Base-by-base conservation (phyloP, 2,329 filamentous ascomycete species). In the Scedosporium apiospermum region DNA sequence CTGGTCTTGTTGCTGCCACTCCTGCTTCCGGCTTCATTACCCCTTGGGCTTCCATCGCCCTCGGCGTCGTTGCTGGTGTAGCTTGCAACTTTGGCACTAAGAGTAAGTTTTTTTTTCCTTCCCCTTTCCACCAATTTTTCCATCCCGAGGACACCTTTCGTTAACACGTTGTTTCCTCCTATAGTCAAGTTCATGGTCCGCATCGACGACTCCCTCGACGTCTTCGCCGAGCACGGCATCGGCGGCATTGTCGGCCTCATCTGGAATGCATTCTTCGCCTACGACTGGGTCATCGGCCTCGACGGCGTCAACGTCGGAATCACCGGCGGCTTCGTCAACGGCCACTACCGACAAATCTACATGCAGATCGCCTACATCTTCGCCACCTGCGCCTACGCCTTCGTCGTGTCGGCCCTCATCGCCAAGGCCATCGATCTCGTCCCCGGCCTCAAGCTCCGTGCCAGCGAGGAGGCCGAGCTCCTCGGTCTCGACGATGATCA, bases 401-500 rank as follows among this genome's bases (percentile, higher is more conserved):
- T 93, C 71, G 81, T 86, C 70, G 80, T 95, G 69, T 90, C 87
- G 64, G 87, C 88, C 63, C 71, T 88, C 68, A 82, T 95, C 68
- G 90, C 90, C 65, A 90, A 88, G 76, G 71, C 77, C 70, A 89
- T 95, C 76, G 88, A 95, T 77, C 73, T 86, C 66, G 80, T 92
- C 23, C 90, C 90, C 27, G 90, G 90, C 57, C 83, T 95, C 21
- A 84, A 91, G 73, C 88, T 95, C 57, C 89, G 90, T 63, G 89
- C 90, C 7, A 88, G 84, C 27, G 89, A 92, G 70, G 88, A 93
- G 75, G 90, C 90, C 26, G 90, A 95, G 75, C 84, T 93, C 12
- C 84, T 93, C 63, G 90, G 90, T 68, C 93, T 93, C 89, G 90
- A 95, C 71, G 90, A 93, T 72, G 90, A 93, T 76, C 90, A 95